These are phyloP conservation scores for Allantophomopsis lycopodina DNA, from an alignment of 2,329 filamentous ascomycete species.

Conservation along the genomic window DNA sequence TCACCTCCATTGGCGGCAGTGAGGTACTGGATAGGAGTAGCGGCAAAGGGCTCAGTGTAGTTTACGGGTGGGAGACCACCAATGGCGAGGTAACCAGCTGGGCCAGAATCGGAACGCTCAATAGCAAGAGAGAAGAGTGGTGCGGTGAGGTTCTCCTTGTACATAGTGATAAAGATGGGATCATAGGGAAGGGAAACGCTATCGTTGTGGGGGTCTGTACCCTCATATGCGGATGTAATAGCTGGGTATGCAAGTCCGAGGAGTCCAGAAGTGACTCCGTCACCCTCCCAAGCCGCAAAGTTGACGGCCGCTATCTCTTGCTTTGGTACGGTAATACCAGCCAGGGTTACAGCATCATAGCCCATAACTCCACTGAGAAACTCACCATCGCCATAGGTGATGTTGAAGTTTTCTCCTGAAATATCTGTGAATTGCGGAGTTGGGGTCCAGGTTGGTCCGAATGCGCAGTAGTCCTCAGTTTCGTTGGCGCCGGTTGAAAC, in stretches of 20 bases:
- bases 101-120: conserved; percentile 14
- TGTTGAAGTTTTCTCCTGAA: conserved; percentile 25
- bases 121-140: conserved; percentile 35
- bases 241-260: conserved; percentile 35
- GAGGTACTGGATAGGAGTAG: conserved; percentile 4
- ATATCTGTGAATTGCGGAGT: conserved; percentile 21
- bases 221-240: conserved; percentile 18
- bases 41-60: conserved; percentile 7
- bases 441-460: conserved; percentile 6
- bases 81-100: conserved; percentile 30
- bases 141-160: conserved; percentile 24
- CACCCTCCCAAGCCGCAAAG: conserved; percentile 26
- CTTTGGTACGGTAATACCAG: conserved; percentile 25
- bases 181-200: conserved; percentile 23
- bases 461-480: conserved; percentile 4
- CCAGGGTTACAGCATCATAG: conserved; percentile 26
- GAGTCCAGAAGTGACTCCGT: conserved; percentile 30
- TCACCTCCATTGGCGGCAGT: too few relatives aligned
- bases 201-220: conserved; percentile 19
- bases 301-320: conserved; percentile 33
- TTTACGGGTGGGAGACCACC: conserved; percentile 32
- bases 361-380: conserved; percentile 24
- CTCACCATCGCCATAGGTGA: conserved; percentile 28
- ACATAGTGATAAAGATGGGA: conserved; percentile 35
- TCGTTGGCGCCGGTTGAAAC: conserved; percentile 3